Base-by-base conservation (phyloP, 148 eudicot genomes). In the Rhododendron henanense region DNA sequence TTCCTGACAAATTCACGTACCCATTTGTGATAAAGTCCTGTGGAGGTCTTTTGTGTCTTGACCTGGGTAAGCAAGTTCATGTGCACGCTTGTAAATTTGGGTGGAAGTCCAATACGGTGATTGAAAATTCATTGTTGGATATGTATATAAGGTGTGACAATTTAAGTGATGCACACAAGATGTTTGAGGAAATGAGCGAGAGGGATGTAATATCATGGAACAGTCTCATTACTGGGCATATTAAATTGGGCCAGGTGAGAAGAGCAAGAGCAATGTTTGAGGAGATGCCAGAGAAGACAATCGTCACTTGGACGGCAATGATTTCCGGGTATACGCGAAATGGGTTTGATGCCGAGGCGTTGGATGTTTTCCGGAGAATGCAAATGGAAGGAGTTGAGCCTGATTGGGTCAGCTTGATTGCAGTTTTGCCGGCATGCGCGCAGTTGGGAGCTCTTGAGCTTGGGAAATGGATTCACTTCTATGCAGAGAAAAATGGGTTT, bases 281-380 rank as follows among this genome's bases (percentile, higher is more conserved):
- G 48, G 83, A 90, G 35, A 87, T 90, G 89, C 86, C 89, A 4
- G 84, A 81, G 41, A 90, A 87, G 69, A 83, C 82, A 7, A 84
- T 86, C 28, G 91, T 87, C 63, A 87, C 91, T 31, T 90, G 91
- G 91, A 90, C 89, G 8, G 79, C 89, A 0, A 90, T 90, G 89
- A 87, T 90, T 45, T 83, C 91, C 0, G 89, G 89, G 71, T 87
- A 86, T 76, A 75, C 63, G 28, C 85, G 84, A 25, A 55, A 85
- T 75, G 91, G 91, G 18, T 83, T 73, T 23, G 77, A 87, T 73
- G 55, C 51, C 1, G 86, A 85, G 25, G 89, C 91, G 8, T 75
- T 90, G 61, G 88, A 83, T 74, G 41, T 90, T 57, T 90, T 90
- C 31, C 15, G 89, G 71, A 78, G 69, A 82, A 90, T 90, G 91